Percentiles rank a stretch among this genome's conserved stretches.
These are phyloP conservation scores for Triticum dicoccoides DNA, from an alignment of 176 grass and related monocot species.

Conservation along the genomic window DNA sequence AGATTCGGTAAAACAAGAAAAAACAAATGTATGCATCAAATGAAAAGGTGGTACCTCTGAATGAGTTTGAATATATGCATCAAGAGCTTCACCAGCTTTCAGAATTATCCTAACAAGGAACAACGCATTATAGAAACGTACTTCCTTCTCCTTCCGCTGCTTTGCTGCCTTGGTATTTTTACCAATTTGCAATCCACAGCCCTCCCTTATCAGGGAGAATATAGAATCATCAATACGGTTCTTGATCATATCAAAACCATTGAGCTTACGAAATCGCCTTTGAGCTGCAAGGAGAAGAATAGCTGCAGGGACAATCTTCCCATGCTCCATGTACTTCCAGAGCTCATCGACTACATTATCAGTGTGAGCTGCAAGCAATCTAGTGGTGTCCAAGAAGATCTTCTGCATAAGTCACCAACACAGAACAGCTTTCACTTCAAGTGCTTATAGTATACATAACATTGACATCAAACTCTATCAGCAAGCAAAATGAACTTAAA, in stretches of 20 bases:
- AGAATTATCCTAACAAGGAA: not conserved
- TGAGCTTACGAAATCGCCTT: not conserved
- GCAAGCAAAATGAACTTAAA: not conserved
- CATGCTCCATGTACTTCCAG: not conserved
- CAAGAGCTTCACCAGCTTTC: conserved; percentile 2
- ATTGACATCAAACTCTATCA: not conserved
- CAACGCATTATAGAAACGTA: not conserved
- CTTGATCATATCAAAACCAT: not conserved
- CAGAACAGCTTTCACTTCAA: not conserved
- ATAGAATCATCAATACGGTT: not conserved
- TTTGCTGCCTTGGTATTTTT: not conserved
- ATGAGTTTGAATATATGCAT: not conserved
- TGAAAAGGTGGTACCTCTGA: not conserved
- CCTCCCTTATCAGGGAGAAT: no score
- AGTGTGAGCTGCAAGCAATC: not conserved
- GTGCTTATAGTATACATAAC: not conserved
- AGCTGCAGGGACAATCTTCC: not conserved
- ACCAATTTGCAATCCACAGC: not conserved
- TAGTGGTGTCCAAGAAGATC: conserved; percentile 2
- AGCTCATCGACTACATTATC: conserved; percentile 3
- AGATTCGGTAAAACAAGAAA: no score
- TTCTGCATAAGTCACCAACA: not conserved
- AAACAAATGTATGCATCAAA: not conserved
- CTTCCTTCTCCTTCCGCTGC: not conserved
- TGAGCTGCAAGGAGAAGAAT: not conserved